phyloP scores from a whole-genome alignment of 129 eudicot species.

The Sambucus nigra region DNA sequence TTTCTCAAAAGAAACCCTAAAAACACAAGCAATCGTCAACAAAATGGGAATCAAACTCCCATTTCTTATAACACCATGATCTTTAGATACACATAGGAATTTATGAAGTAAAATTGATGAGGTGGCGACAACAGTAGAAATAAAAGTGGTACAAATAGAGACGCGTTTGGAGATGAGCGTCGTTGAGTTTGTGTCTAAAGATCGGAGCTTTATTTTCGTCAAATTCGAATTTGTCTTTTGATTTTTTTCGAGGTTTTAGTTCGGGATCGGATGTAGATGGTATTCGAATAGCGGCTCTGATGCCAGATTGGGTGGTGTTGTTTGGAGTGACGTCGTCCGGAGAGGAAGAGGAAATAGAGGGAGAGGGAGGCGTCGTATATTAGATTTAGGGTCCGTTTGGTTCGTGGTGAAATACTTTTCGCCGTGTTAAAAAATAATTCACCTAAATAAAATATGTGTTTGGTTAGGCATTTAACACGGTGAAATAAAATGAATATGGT shows the following conservation, averaged over 20 bases:
- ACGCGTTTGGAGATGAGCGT: constrained; percentile 61
- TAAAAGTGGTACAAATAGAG: constrained; percentile 55
- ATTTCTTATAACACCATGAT: constrained; percentile 44
- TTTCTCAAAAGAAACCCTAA: constrained; percentile 51
- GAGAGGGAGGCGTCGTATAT: constrained; percentile 46
- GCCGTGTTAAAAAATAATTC: too few species aligned
- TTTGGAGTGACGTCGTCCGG: constrained; percentile 82
- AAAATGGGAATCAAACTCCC: constrained; percentile 70
- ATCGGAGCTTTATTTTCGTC: constrained; percentile 98
- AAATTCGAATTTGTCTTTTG: constrained; percentile 57
- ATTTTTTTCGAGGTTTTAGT: constrained; percentile 59
- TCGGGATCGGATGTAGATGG: constrained; percentile 47
- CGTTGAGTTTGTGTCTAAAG: constrained; percentile 66
- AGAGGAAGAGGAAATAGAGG: constrained; percentile 56
- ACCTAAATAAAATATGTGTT: too few species aligned
- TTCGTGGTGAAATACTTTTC: too few species aligned
- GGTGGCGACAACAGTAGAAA: constrained; percentile 39
- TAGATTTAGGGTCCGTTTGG: too few species aligned
- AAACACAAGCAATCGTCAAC: constrained; percentile 42
- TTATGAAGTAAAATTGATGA: constrained; percentile 41
- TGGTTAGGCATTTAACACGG: too few species aligned
- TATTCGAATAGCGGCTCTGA: constrained; percentile 69
- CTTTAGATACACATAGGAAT: constrained; percentile 28
- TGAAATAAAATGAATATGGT: too few species aligned
- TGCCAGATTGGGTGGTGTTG: constrained; percentile 28